Evolutionary conservation across 805 yeast species (phyloP).

Genomic region (Spathaspora boniae): DNA sequence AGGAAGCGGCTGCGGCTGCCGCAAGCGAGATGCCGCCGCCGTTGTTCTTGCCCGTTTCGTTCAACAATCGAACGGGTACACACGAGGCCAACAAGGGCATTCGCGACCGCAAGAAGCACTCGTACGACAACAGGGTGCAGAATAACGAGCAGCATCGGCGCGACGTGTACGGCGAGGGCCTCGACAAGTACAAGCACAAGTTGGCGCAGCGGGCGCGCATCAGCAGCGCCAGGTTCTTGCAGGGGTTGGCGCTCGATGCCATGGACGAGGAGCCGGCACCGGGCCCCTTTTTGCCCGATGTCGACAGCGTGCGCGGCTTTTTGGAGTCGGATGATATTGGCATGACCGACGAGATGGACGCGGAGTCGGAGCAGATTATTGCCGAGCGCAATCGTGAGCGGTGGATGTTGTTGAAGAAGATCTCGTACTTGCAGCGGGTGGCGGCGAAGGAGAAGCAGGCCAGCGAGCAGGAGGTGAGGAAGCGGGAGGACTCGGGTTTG

Average conservation of each 20-base stretch:
- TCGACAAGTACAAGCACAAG: slow-evolving; percentile 54
- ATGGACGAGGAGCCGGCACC: slow-evolving; percentile 30
- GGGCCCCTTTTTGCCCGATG: slow-evolving; percentile 48
- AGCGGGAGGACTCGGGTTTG: slow-evolving; percentile 32
- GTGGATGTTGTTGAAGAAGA: slow-evolving; percentile 68
- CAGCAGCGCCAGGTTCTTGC: slow-evolving; percentile 53
- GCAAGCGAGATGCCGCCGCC: slow-evolving; percentile 24
- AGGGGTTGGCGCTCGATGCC: slow-evolving; percentile 51
- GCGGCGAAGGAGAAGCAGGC: slow-evolving; percentile 48
- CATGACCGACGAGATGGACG: slow-evolving; percentile 32
- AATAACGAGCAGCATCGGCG: slow-evolving; percentile 58
- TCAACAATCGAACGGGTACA: slow-evolving; percentile 81
- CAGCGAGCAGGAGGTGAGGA: slow-evolving; percentile 35
- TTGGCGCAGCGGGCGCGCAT: slow-evolving; percentile 48
- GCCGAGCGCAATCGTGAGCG: slow-evolving; percentile 50
- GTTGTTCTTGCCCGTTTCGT: slow-evolving; percentile 49
- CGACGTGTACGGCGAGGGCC: slow-evolving; percentile 77
- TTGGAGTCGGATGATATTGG: slow-evolving; percentile 44
- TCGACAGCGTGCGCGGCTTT: slow-evolving; percentile 54
- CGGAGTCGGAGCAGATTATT: slow-evolving; percentile 36
- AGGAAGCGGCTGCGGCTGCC: slow-evolving; percentile 19
- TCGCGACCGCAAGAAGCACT: slow-evolving; percentile 74
- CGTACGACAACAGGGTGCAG: slow-evolving; percentile 78
- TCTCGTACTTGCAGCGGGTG: slow-evolving; percentile 66
- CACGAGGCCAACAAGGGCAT: slow-evolving; percentile 76